phyloP scores from a whole-genome alignment of 129 eudicot species.

The Chrysanthemum lavandulifolium region DNA sequence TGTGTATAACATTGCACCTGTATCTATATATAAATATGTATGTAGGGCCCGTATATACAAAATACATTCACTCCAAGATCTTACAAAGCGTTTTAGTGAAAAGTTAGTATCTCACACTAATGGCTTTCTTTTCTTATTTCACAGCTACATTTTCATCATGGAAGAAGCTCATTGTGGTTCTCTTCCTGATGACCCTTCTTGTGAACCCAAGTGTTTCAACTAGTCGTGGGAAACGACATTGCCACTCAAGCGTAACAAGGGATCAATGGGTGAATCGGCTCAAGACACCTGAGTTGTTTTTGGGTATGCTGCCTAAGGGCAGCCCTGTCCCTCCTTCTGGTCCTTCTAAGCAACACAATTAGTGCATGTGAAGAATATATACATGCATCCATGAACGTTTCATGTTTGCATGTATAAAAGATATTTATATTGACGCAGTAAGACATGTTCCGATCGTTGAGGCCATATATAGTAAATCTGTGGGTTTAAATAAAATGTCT shows the following conservation, averaged over 20 bases:
- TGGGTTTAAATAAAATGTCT: slow-evolving; percentile 8
- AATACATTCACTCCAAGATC: slow-evolving; percentile 5
- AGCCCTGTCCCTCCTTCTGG: slow-evolving; percentile 54
- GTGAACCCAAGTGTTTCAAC: slow-evolving; percentile 24
- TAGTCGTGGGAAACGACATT: slow-evolving; percentile 31
- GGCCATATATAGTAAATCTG: slow-evolving; percentile 7
- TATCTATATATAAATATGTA: neutral
- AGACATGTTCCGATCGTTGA: slow-evolving; percentile 12
- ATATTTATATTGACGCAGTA: slow-evolving; percentile 12
- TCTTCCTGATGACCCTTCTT: slow-evolving; percentile 30
- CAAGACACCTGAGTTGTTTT: slow-evolving; percentile 19
- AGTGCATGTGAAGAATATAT: slow-evolving; percentile 11
- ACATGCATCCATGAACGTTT: neutral
- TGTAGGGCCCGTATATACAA: neutral
- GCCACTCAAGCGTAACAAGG: slow-evolving; percentile 2
- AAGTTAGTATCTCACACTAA: neutral
- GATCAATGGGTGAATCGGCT: slow-evolving; percentile 16
- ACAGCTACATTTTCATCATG: slow-evolving; percentile 18
- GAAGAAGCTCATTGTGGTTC: slow-evolving; percentile 26
- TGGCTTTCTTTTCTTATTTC: slow-evolving; percentile 28
- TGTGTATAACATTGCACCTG: neutral
- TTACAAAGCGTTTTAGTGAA: neutral
- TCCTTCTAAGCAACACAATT: slow-evolving; percentile 52
- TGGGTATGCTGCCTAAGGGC: slow-evolving; percentile 41
- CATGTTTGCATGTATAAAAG: neutral